Base-by-base conservation (phyloP, 2,329 filamentous ascomycete species). In the Stachybotrys chlorohalonatus region DNA sequence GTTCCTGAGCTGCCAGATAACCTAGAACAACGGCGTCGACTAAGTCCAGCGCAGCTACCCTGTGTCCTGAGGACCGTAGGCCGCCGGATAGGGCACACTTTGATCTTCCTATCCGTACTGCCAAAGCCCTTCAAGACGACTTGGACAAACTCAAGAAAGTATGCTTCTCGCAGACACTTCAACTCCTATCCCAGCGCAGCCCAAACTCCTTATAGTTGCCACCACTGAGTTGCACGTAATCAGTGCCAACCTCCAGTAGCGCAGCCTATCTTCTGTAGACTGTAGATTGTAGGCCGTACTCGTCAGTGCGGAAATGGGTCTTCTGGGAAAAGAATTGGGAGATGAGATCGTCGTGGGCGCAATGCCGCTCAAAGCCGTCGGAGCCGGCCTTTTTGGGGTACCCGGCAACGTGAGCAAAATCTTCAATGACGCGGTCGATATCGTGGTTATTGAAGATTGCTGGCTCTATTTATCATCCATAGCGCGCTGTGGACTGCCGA, bases 21-120 rank as follows among this genome's bases (percentile, higher is more conserved):
- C 53, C 83, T 30, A 86, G 69, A 2, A 82, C 80, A 1, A 86
- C 71, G 9, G 82, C 83, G 59, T 86, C 79, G 5, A 85, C 78
- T 0, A 73, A 72, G 5, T 77, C 62, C 7, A 85, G 71, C 0
- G 80, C 81, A 16, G 72, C 67, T n/a, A 79, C 76, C 82, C 86
- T 85, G 4, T 76, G 83, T 16, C 70, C 70, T 0, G 73, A 76
- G 1, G 77, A 76, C 54, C 77, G 74, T 60, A 85, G 70, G 0
- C 82, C 82, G 31, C 82, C 82, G 0, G 79, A 82, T 39, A 85
- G 69, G 61, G 82, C n/a, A 85, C 0, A 72, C 73, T 60, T 73
- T 79, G 5, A 81, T 83, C 64, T 78, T 75, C 1, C 56, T 69
- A 15, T 58, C 56, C 3, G 54, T 36, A 4, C 58, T 51, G 7